Conservation (phyloP, 1,139 yeast species). For the Hansenula anomala region DNA sequence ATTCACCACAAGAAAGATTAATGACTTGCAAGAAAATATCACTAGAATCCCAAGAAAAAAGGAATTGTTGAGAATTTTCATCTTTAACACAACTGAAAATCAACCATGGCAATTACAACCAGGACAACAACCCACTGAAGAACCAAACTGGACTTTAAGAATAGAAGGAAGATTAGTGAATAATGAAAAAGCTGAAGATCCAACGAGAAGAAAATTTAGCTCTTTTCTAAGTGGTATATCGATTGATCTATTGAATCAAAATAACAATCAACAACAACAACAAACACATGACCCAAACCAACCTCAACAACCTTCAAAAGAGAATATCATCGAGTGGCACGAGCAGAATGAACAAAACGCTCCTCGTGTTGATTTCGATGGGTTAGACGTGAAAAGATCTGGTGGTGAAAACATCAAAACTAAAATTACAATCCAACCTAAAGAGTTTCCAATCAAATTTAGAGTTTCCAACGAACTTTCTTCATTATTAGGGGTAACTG, state of each 20-base stretch:
- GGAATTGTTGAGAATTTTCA: slow-evolving; percentile 66
- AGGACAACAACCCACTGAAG: slow-evolving; percentile 23
- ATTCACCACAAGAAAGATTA: slow-evolving; percentile 72
- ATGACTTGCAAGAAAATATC: slow-evolving; percentile 76
- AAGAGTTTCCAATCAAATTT: slow-evolving; percentile 62
- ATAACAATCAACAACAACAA: slow-evolving; percentile 27
- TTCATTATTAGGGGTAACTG: slow-evolving; percentile 65
- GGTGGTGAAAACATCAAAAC: slow-evolving; percentile 67
- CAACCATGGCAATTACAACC: slow-evolving; percentile 85
- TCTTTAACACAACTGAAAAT: slow-evolving; percentile 77
- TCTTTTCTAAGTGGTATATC: slow-evolving; percentile 80
- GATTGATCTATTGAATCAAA: slow-evolving; percentile 49
- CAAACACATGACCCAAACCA: too few species aligned
- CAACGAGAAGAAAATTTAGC: slow-evolving; percentile 59
- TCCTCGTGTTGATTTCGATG: slow-evolving; percentile 65
- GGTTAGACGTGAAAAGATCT: slow-evolving; percentile 76
- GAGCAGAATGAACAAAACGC: slow-evolving; percentile 38
- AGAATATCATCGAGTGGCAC: slow-evolving; percentile 63
- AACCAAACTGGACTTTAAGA: slow-evolving; percentile 77
- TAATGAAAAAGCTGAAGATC: slow-evolving; percentile 33
- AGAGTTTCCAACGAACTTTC: slow-evolving; percentile 63
- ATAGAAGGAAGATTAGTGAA: slow-evolving; percentile 79
- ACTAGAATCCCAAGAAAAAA: slow-evolving; percentile 41
- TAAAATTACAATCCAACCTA: slow-evolving; percentile 75
- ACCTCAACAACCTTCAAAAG: slow-evolving; percentile 22